Evolutionary conservation across 257 asterid genomes (phyloP), one percentile per base, ranked within the genome.

Genomic region (Parsonsia alboflavescens): DNA sequence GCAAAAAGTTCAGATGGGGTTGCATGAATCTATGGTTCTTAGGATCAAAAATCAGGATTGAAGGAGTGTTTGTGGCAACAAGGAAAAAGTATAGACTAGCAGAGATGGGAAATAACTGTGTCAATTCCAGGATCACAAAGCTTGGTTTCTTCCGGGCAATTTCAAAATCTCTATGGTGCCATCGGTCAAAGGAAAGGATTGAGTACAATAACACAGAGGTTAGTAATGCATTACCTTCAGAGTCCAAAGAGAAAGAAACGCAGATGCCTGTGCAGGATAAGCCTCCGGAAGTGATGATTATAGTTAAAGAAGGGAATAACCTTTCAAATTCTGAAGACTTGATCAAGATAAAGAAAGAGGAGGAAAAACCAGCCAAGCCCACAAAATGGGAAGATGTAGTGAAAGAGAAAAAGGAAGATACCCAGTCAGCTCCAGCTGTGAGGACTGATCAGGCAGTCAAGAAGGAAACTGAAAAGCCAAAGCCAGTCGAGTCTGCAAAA

Each of bases 201-300:
- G 62, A 42, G 4, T 57, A 58, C 68, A 64, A 68, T 9, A 77
- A 70, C 48, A 76, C 54, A 70, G 79, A 78, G 48, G 69, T 0
- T 9, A 70, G 42, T 12, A 21, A 6, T 17, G 71, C 70, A 49
- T 33, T 45, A 6, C 39, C 79, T 12, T 54, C 74, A 12, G 42
- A 6, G n/a, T 72, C 77, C 15, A 73, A 76, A 75, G 75, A 70
- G 54, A 44, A 72, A 10, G 81, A 78, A 76, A 78, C 44, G 74
- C 39, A 22, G 13, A 8, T 61, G 15, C 6, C 75, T 7, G 83
- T 81, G 21, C 86, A 81, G 75, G 65, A 70, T 71, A 77, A 64
- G 16, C 88, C 89, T 9, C 89, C 89, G 22, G 80, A 79, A 67
- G 21, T 80, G 68, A 80, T 76, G 30, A 57, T 65, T 73, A 83